Evolutionary conservation across 106 monocot species (phyloP), one percentile per base, ranked within the genome.

Genomic region (Posidonia australis): DNA sequence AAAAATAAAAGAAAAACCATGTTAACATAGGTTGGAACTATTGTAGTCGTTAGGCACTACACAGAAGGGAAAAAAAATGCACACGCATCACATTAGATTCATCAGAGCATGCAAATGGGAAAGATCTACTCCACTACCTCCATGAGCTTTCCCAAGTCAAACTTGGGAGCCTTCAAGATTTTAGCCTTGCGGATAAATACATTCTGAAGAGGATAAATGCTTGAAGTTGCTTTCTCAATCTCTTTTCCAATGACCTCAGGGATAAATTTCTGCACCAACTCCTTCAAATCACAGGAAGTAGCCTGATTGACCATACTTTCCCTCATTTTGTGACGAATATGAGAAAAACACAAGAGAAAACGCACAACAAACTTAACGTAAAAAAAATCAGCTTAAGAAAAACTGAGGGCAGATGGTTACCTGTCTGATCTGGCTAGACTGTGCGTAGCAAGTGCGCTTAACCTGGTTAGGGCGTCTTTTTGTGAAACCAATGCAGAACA

Each of bases 401-500:
- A 52, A 52, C 0, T 45, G 44, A 45, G 7, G 13, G 16, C 13
- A 52, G 52, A 19, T 0, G 16, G 52, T 30, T 12, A 83, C 86
- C 82, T 92, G 92, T 78, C 82, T 76, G 43, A 92, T 87, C 60
- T 92, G 92, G 54, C 92, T 92, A 13, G 74, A 69, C 43, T 92
- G 92, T 0, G 92, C 92, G 54, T 92, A 92, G 36, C 85, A 92
- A 21, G 92, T 92, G 22, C 92, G 80, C 75, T 92, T 92, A 17
- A 92, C 92, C 58, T 92, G 92, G 57, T 92, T 92, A 13, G 82
- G 81, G 0, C 92, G 75, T 73, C 92, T 85, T 67, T 81, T 92
- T 1, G 92, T 92, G 72, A 92, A 92, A 11, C 69, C 92, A 63
- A 92, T 92, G 63, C 92, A 92, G 74, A 92, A 92, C 82, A 92